phyloP scores from a whole-genome alignment of 306 rosid genomes.

The Cyamopsis tetragonoloba region DNA sequence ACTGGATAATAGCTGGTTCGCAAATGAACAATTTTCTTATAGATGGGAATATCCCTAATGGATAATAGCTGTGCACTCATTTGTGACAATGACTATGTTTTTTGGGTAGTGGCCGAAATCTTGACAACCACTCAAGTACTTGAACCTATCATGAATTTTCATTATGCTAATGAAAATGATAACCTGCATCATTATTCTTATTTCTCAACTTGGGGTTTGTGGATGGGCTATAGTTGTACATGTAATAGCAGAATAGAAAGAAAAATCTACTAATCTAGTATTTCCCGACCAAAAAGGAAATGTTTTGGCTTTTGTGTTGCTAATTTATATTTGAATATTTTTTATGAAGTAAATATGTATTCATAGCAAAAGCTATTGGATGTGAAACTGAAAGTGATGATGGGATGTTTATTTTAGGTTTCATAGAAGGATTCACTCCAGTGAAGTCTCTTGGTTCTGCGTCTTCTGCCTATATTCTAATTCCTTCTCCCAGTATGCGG shows the following conservation, averaged over 20 bases:
- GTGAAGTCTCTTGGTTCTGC: slow-evolving; percentile 93
- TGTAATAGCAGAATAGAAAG: neutral
- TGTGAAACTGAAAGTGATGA: slow-evolving; percentile 50
- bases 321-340: neutral
- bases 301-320: neutral
- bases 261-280: no score
- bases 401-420: slow-evolving; percentile 42
- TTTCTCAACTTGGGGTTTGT: neutral
- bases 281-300: neutral
- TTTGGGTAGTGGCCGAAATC: neutral
- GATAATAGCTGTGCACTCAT: neutral
- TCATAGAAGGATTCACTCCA: slow-evolving; percentile 92
- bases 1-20: no score
- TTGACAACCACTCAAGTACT: neutral
- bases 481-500: slow-evolving; percentile 97
- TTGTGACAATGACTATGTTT: neutral
- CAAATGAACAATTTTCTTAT: no score
- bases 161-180: slow-evolving; percentile 1
- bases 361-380: slow-evolving; percentile 15
- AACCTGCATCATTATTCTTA: neutral
- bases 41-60: neutral
- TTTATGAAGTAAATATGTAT: slow-evolving; percentile 16
- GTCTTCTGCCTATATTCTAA: slow-evolving; percentile 72
- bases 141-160: neutral
- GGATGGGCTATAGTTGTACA: neutral